Percentiles rank a stretch among this genome's conserved stretches.
Evolutionary conservation across 2,329 filamentous ascomycete genomes (phyloP).

Genomic region (Fusarium protoensiforme): DNA sequence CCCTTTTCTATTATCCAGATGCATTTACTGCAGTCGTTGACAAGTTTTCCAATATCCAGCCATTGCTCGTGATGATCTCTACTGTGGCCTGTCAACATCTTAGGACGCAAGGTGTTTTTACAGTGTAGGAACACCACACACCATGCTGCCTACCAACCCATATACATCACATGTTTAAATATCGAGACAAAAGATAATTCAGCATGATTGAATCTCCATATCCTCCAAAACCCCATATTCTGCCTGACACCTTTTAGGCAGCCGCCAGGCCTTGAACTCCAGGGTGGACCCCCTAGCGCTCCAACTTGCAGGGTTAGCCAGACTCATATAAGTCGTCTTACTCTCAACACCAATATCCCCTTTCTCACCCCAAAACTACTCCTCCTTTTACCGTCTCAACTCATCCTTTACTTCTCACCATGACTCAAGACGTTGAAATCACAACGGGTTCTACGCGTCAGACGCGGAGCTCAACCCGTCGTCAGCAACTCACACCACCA

Average conservation of each 20-base stretch:
- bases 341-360: background rate
- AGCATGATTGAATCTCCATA: background rate
- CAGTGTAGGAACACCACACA: too few relatives aligned
- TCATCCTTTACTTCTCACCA: background rate
- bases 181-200: background rate
- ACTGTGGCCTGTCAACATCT: background rate
- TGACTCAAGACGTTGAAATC: constrained; percentile 5
- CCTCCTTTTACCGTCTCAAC: background rate
- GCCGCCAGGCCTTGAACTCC: background rate
- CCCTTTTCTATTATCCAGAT: background rate
- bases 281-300: background rate
- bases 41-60: background rate
- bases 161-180: background rate
- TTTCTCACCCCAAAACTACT: background rate
- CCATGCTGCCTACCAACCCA: background rate
- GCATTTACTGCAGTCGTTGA: background rate
- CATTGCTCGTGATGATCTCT: background rate
- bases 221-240: background rate
- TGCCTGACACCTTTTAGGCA: constrained; percentile 27
- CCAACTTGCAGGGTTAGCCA: background rate
- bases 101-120: background rate
- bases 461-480: constrained; percentile 27
- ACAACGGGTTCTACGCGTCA: background rate
- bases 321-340: constrained; percentile 3
- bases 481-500: background rate